Base-by-base conservation (phyloP, 257 asterid species). In the Ophiorrhiza pumila region DNA sequence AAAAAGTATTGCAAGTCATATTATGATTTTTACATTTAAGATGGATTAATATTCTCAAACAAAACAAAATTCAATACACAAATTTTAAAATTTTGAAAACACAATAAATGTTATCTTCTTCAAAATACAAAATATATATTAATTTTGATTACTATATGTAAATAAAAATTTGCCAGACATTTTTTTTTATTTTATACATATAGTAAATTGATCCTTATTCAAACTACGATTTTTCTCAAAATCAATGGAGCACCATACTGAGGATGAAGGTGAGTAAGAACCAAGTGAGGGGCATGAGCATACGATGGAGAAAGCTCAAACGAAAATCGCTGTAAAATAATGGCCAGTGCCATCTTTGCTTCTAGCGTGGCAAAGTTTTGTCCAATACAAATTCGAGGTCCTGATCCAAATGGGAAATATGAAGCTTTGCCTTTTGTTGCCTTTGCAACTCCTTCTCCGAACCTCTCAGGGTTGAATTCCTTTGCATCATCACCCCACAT, bases 401-500 rank as follows among this genome's bases (percentile, higher is more conserved):
- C 82, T 55, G 53, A 50, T 68, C 79, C 22, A 71, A 78, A 78
- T 42, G 82, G 79, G 31, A 78, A 60, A 20, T 18, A 78, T 17
- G 56, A 31, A 64, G 62, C 29, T 17, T 78, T 55, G 22, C 82
- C 82, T 15, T 78, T 78, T 23, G 82, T 49, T 45, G 77, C 82
- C 56, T 73, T 74, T 5, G 78, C 29, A 15, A 78, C 31, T 32
- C 82, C 82, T 31, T 73, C 79, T 39, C 79, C 53, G 46, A 78
- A 78, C 42, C 82, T 68, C 41, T 69, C 82, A 1, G 82, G 82
- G 5, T 78, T 78, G 57, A 78, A 78, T 34, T 73, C 82, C 45
- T 68, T 63, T 4, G 79, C 82, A 68, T 78, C 82, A 13, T 69
- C 62, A 15, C 82, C 82, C 79, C 82, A 78, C 22, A 69, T 32